Conservation (phyloP, 169 alveolate species). For the Plasmodium coatneyi region DNA sequence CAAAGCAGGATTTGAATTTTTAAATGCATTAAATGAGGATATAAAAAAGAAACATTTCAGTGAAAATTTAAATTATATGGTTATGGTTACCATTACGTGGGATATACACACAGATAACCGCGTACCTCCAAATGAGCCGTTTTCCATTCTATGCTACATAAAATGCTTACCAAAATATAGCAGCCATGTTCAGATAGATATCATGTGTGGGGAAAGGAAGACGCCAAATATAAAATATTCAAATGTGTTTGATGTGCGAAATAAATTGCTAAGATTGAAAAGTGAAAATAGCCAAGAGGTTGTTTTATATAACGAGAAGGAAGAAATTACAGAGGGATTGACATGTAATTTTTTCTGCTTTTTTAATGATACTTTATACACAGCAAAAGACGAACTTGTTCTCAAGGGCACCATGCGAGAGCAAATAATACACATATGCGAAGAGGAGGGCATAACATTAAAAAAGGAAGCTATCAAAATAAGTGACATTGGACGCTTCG, state of each 20-base stretch:
- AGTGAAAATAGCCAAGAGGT: constrained; percentile 42
- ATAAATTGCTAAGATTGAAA: constrained; percentile 56
- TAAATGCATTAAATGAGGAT: constrained; percentile 54
- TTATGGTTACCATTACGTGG: constrained; percentile 44
- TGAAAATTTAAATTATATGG: constrained; percentile 57
- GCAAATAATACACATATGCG: constrained; percentile 46
- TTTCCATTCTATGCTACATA: constrained; percentile 57
- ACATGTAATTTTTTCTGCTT: constrained; percentile 66
- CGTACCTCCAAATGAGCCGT: background rate
- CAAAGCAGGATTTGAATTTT: constrained; percentile 43
- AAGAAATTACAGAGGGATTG: constrained; percentile 73
- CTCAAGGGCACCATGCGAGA: constrained; percentile 65
- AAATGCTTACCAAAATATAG: constrained; percentile 39
- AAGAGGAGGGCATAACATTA: constrained; percentile 23
- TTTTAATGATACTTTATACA: constrained; percentile 32
- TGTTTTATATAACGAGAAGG: constrained; percentile 41
- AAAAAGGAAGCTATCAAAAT: constrained; percentile 31
- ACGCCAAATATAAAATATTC: constrained; percentile 64
- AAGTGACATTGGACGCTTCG: constrained; percentile 44
- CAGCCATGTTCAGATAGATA: constrained; percentile 37
- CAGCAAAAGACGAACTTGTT: constrained; percentile 56
- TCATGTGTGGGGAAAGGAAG: constrained; percentile 62
- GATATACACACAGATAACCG: background rate
- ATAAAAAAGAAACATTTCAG: constrained; percentile 48
- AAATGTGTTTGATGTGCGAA: constrained; percentile 51